Base-by-base conservation (phyloP, 306 rosid genomes). In the Dalbergia cochinchinensis region DNA sequence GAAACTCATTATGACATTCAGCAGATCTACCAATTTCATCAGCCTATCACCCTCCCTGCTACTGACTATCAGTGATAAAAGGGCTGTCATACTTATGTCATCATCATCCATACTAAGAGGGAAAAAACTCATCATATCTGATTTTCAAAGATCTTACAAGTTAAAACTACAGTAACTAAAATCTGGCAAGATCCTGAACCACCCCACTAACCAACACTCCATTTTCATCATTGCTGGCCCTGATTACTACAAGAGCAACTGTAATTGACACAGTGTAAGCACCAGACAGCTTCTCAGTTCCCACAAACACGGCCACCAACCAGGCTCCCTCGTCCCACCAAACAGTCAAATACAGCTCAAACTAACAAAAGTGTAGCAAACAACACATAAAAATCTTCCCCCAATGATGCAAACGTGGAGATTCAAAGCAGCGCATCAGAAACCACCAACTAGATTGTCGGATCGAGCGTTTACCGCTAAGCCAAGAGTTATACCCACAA, bases 361-460 rank as follows among this genome's bases (percentile, higher is more conserved):
- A 14, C 26, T 18, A 3, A 37, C 74, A 20, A 45, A 69, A 64
- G 11, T 39, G 45, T 34, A 58, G 50, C 66, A 35, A 61, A 64
- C 22, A 67, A 71, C 22, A 44, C 34, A 68, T 7, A 5, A 83
- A 31, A 65, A 34, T 10, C 50, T n/a, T 6, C 14, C 61, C 41
- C 71, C 8, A 3, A 39, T 9, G 7, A 12, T 6, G 1, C 42
- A 64, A 60, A 41, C 12, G 53, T 11, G 63, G 18, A 60, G 37
- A 48, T 66, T 66, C 20, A 61, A 68, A 64, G 39, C 48, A 79
- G 64, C 50, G 31, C 15, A 12, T 61, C 16, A 83, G 35, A 39
- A 72, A 71, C 57, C 71, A 83, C 18, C 70, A 78, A 74, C 55
- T 20, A 53, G 7, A 75, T 44, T 42, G 42, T 68, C 15, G 13